A percentile compares a stretch with the other conserved stretches of the same genome.
phyloP scores from a whole-genome alignment of 371 early-diverging fungal genomes.

The Fennellomyces sp. region DNA sequence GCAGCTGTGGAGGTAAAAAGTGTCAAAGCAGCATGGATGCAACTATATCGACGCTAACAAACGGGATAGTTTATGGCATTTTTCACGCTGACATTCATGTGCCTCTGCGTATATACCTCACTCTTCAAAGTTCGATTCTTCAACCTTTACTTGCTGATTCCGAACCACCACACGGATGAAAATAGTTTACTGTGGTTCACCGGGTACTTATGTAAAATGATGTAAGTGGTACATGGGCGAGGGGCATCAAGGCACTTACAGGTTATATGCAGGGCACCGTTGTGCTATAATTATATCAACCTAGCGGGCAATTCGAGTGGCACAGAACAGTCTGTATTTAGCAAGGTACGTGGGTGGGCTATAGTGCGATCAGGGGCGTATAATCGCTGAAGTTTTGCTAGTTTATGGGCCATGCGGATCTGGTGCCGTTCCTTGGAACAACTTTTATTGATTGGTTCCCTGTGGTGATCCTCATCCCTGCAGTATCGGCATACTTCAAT shows the following conservation, averaged over 20 bases:
- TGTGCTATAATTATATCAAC: conserved; percentile 94
- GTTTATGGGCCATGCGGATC: conserved; percentile 87
- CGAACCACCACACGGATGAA: conserved; percentile 91
- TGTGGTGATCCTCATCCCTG: conserved; percentile 78
- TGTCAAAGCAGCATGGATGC: background rate
- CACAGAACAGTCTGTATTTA: conserved; percentile 42
- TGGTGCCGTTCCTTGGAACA: conserved; percentile 88
- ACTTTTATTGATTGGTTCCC: conserved; percentile 90
- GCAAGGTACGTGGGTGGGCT: conserved; percentile 29
- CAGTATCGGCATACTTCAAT: conserved; percentile 74
- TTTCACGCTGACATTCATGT: conserved; percentile 85
- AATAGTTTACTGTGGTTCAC: conserved; percentile 88
- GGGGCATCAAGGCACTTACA: too few relatives aligned
- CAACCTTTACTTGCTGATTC: conserved; percentile 82
- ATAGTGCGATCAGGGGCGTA: too few relatives aligned
- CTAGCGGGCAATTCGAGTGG: conserved; percentile 48
- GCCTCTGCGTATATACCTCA: conserved; percentile 87
- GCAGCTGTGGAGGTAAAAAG: conserved; percentile 58
- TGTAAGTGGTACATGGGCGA: too few relatives aligned
- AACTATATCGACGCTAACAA: conserved; percentile 2
- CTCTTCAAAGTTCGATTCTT: conserved; percentile 87
- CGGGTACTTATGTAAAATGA: conserved; percentile 86
- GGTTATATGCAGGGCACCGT: conserved; percentile 71
- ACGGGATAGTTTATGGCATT: conserved; percentile 70
- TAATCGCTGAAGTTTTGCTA: too few relatives aligned